Base-by-base conservation (phyloP, 2,329 filamentous ascomycete genomes). In the Xylariomycetidae sp. region DNA sequence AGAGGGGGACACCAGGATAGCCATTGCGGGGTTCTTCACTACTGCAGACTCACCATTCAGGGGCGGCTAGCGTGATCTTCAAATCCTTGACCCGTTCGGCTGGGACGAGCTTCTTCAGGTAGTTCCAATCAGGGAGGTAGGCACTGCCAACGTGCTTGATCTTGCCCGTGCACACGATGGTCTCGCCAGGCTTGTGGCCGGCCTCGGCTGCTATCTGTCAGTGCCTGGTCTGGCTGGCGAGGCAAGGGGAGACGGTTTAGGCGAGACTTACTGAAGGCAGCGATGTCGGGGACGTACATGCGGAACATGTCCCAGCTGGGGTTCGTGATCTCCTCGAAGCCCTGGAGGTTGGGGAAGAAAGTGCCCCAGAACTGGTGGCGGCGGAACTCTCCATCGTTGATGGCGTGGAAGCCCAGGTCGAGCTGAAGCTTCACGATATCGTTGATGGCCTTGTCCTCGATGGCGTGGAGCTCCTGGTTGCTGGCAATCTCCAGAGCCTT, bases 391-490 rank as follows among this genome's bases (percentile, higher is more conserved):
- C 54, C 54, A 37, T 57, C 54, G 25, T 74, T 82, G 40, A 87
- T 68, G 20, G 74, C 76, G 38, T 76, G 73, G 52, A 82, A 76
- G 23, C 81, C 78, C 2, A 82, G 67, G 40, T 82, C 72, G 35
- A 73, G 67, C 62, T 88, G 84, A 35, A 79, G 64, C 56, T 79
- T 72, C 37, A 87, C 79, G 18, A 85, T 76, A 10, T 82, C 68
- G 26, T 71, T 69, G 47, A 87, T 77, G 20, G 80, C 67, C 32
- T 72, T 72, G 35, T 75, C 70, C 46, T 79, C 76, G 31, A 77
- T 70, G 38, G 56, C 60, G 9, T 59, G 60, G 17, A 84, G 65
- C 44, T 60, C 59, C 29, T 56, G 46, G 37, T 66, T 62, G 20
- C 59, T 53, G n/a, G 46, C 48, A 23, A 61, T 58, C 6, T 57